phyloP scores from a whole-genome alignment of 176 grass and related monocot species.

The Eragrostis curvula region DNA sequence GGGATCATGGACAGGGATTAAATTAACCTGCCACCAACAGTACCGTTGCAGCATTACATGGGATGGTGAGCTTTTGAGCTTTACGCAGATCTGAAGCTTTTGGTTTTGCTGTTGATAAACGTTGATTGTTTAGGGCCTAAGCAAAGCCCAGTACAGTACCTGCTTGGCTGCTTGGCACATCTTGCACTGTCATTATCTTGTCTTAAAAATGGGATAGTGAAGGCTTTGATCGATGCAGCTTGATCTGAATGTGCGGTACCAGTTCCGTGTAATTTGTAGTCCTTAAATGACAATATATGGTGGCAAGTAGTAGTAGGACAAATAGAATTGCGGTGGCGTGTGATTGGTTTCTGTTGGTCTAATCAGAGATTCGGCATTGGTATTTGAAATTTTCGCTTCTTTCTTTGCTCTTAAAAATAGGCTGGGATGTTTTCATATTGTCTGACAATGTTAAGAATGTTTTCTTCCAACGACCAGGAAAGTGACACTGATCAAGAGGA shows the following conservation, averaged over 20 bases:
- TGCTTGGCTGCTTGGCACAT: conserved; percentile 32
- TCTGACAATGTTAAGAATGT: conserved; percentile 35
- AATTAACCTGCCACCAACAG: conserved; percentile 38
- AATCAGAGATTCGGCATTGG: neutral
- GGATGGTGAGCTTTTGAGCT: conserved; percentile 40
- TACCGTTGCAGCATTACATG: neutral
- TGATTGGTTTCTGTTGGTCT: conserved; percentile 11
- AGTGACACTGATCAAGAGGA: conserved; percentile 44
- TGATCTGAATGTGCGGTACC: neutral
- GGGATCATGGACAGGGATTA: conserved; percentile 30
- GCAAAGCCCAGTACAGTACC: conserved; percentile 38
- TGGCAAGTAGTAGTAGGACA: neutral
- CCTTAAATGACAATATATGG: neutral
- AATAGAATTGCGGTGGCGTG: neutral
- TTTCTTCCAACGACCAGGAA: conserved; percentile 43
- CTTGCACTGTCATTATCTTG: conserved; percentile 5
- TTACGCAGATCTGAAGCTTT: conserved; percentile 60
- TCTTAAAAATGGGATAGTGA: neutral
- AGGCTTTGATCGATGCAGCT: neutral
- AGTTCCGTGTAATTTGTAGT: neutral
- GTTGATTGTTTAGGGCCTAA: conserved; percentile 48
- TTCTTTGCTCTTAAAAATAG: neutral
- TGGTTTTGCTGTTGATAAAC: neutral
- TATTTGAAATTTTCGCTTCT: neutral
- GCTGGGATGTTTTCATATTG: conserved; percentile 16